A percentile compares a stretch with the other conserved stretches of the same genome.
phyloP scores from a whole-genome alignment of 306 rosid species.

The Cucumis melo region DNA sequence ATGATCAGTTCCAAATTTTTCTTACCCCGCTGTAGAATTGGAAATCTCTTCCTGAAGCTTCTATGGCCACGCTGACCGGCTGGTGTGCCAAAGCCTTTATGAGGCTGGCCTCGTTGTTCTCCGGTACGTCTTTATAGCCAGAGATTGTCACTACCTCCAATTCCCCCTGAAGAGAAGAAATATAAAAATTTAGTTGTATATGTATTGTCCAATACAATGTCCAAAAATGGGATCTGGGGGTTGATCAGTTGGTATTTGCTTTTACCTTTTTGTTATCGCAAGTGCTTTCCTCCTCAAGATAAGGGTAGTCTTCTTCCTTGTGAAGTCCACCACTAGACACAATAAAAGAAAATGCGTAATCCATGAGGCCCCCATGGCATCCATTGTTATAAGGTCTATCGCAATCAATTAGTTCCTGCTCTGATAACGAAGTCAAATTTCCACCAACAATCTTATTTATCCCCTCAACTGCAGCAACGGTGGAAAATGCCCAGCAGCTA shows the following conservation, averaged over 20 bases:
- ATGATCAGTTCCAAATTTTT: neutral
- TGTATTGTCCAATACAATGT: neutral
- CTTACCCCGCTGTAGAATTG: slow-evolving; percentile 64
- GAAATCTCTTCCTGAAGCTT: slow-evolving; percentile 58
- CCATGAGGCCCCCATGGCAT: slow-evolving; percentile 70
- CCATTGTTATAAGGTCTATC: slow-evolving; percentile 54
- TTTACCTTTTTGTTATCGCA: slow-evolving; percentile 44
- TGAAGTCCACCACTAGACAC: slow-evolving; percentile 42
- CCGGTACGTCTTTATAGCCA: slow-evolving; percentile 59
- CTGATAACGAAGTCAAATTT: slow-evolving; percentile 43
- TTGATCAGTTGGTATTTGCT: neutral
- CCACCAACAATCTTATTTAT: slow-evolving; percentile 52
- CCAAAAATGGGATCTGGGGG: neutral
- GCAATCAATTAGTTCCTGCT: slow-evolving; percentile 58
- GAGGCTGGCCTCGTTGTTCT: slow-evolving; percentile 42
- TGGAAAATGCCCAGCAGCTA: slow-evolving; percentile 76
- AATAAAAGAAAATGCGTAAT: slow-evolving; percentile 49
- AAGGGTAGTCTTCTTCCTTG: slow-evolving; percentile 60
- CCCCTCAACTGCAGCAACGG: slow-evolving; percentile 58
- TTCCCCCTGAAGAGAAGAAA: slow-evolving; percentile 26
- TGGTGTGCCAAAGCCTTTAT: slow-evolving; percentile 68
- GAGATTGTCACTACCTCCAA: slow-evolving; percentile 29
- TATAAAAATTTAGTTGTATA: neutral
- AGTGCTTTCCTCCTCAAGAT: slow-evolving; percentile 48
- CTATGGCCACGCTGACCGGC: slow-evolving; percentile 61